Conservation (phyloP, 2,329 filamentous ascomycete species). For the Aspergillus fructus region DNA sequence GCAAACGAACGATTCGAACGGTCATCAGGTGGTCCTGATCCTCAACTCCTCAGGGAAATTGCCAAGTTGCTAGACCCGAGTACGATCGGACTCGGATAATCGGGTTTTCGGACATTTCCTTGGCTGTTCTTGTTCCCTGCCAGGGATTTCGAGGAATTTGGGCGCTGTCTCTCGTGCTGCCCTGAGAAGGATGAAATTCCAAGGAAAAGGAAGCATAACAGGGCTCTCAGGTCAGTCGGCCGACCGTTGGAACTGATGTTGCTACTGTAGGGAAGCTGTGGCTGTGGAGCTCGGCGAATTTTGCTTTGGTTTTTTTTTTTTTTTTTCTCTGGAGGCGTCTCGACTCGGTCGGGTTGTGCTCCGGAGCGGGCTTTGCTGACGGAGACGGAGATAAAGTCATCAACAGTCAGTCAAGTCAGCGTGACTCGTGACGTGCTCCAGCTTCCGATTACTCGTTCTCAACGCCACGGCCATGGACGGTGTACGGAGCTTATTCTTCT, state of each 20-base stretch:
- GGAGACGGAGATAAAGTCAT: background rate
- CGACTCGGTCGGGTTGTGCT: background rate
- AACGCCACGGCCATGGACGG: background rate
- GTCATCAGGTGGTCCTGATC: background rate
- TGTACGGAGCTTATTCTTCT: background rate
- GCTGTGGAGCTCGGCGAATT: too few relatives aligned
- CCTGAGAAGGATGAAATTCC: too few relatives aligned
- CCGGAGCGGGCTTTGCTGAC: background rate
- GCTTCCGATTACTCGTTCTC: background rate
- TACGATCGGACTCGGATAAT: background rate
- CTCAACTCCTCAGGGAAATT: background rate
- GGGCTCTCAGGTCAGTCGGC: too few relatives aligned
- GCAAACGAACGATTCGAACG: too few relatives aligned
- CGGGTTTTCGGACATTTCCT: background rate
- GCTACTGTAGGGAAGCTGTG: too few relatives aligned
- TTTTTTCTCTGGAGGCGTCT: too few relatives aligned
- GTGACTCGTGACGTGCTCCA: conserved; percentile 4
- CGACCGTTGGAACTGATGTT: too few relatives aligned
- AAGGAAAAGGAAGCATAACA: too few relatives aligned
- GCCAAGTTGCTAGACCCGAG: background rate
- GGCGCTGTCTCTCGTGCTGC: too few relatives aligned
- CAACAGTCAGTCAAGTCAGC: too few relatives aligned
- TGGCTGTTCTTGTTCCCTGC: background rate
- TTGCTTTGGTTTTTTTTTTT: too few relatives aligned
- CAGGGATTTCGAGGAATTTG: too few relatives aligned